These are phyloP conservation scores for Scolecobasidium constrictum DNA, from an alignment of 2,329 filamentous ascomycete genomes.

Conservation along the genomic window DNA sequence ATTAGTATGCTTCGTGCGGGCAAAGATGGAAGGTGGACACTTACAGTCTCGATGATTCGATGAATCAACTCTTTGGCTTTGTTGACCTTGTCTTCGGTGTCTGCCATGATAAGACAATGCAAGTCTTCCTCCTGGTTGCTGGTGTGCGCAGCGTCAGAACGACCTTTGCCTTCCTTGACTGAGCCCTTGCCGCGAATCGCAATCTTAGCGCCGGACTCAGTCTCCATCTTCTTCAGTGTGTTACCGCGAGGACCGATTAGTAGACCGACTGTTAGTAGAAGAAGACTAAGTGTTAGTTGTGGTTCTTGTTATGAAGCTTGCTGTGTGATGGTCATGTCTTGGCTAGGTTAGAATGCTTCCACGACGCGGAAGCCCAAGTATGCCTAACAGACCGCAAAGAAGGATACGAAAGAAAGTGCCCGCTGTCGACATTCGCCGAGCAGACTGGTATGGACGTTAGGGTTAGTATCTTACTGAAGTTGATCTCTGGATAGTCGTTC, in stretches of 20 bases:
- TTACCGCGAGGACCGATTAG: slow-evolving; percentile 99
- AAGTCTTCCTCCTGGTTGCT: slow-evolving; percentile 99
- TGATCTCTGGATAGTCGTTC: slow-evolving; percentile 99
- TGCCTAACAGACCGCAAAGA: slow-evolving; percentile 31
- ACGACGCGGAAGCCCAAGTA: slow-evolving; percentile 11
- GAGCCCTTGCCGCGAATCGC: slow-evolving; percentile 99
- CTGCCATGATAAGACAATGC: slow-evolving; percentile 98
- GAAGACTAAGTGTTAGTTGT: slow-evolving; percentile 82
- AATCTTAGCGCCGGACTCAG: slow-evolving; percentile 95
- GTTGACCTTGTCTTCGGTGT: slow-evolving; percentile 98
- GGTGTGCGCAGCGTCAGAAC: slow-evolving; percentile 95
- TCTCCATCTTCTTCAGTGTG: slow-evolving; percentile 99
- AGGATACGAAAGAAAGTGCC: slow-evolving; percentile 29
- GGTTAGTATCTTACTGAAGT: slow-evolving; percentile 99
- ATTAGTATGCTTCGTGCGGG: slow-evolving; percentile 19
- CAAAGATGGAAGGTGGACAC: slow-evolving; percentile 26
- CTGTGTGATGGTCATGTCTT: slow-evolving; percentile 1
- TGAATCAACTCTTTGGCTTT: slow-evolving; percentile 98
- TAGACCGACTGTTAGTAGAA: slow-evolving; percentile 88
- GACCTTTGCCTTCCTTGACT: slow-evolving; percentile 98
- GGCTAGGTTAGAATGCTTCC: not conserved
- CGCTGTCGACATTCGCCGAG: slow-evolving; percentile 13
- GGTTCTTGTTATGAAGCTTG: slow-evolving; percentile 5
- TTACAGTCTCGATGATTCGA: slow-evolving; percentile 95
- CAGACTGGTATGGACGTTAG: slow-evolving; percentile 43